Evolutionary conservation across 306 rosid species (phyloP).

Genomic region (Cucurbita moschata): DNA sequence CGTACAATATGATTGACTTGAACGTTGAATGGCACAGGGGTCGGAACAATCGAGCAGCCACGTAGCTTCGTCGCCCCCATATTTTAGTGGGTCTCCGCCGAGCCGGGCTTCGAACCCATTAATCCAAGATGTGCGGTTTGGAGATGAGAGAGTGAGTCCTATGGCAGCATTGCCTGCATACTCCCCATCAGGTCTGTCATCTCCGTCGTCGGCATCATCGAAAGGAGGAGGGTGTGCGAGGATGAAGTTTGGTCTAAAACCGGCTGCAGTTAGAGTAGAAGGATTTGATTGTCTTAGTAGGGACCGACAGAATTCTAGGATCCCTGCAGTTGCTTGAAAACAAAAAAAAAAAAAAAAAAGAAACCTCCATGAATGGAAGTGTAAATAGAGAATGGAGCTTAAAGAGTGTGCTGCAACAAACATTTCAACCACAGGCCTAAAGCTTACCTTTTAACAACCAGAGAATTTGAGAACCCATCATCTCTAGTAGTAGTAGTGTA

Average conservation of each 20-base stretch:
- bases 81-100: slow-evolving; percentile 75
- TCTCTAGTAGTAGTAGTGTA: slow-evolving; percentile 20
- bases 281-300: slow-evolving; percentile 78
- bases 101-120: slow-evolving; percentile 67
- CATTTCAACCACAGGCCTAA: slow-evolving; percentile 10
- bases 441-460: slow-evolving; percentile 18
- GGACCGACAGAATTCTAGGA: slow-evolving; percentile 77
- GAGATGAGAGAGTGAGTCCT: slow-evolving; percentile 36
- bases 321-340: slow-evolving; percentile 59
- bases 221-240: slow-evolving; percentile 69
- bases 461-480: slow-evolving; percentile 15
- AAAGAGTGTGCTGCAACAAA: slow-evolving; percentile 25
- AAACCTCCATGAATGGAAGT: slow-evolving; percentile 28
- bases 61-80: slow-evolving; percentile 66
- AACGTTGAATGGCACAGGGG: slow-evolving; percentile 15
- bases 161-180: slow-evolving; percentile 13
- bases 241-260: slow-evolving; percentile 51
- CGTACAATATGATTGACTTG: background rate
- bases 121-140: slow-evolving; percentile 56
- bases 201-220: slow-evolving; percentile 37
- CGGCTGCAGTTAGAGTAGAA: slow-evolving; percentile 89
- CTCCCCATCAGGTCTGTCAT: slow-evolving; percentile 42
- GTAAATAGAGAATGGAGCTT: slow-evolving; percentile 61
- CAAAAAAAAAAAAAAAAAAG: no score
- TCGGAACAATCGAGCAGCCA: slow-evolving; percentile 28